These are phyloP conservation scores for Yamadazyma endophytica DNA, from an alignment of 805 yeast species.

Conservation along the genomic window DNA sequence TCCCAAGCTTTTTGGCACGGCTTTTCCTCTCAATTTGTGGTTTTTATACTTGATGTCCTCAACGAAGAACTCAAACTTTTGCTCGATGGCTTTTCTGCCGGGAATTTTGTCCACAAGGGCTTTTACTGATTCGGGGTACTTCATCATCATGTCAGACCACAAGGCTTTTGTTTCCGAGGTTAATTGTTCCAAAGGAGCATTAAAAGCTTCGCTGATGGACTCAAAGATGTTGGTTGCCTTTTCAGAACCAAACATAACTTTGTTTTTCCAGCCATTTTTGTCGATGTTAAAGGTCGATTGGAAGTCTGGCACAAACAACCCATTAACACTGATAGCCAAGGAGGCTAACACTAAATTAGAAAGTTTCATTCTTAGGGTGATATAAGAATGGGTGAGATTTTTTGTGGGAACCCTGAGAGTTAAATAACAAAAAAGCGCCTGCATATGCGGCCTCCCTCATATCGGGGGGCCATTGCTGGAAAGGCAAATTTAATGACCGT, in stretches of 20 bases:
- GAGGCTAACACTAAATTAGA: constrained; percentile 8
- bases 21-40: constrained; percentile 56
- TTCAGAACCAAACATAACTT: constrained; percentile 12
- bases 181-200: constrained; percentile 46
- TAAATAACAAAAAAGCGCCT: too few species aligned
- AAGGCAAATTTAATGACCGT: too few species aligned
- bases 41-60: constrained; percentile 36
- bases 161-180: constrained; percentile 45
- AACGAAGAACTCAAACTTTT: constrained; percentile 32
- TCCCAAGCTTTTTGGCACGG: constrained; percentile 51
- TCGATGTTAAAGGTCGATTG: constrained; percentile 9
- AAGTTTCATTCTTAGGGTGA: constrained; percentile 8
- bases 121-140: constrained; percentile 54
- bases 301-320: constrained; percentile 16
- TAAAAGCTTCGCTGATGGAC: constrained; percentile 48
- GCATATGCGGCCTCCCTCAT: too few species aligned
- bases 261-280: constrained; percentile 1
- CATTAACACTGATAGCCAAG: constrained; percentile 16
- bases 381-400: too few species aligned
- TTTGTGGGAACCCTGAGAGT: too few species aligned
- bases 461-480: too few species aligned
- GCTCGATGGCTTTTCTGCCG: constrained; percentile 41
- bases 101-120: constrained; percentile 52
- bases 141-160: constrained; percentile 63
- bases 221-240: constrained; percentile 28